Evolutionary conservation across 2,329 filamentous ascomycete genomes (phyloP).

Genomic region (Calonectria fujianensis): DNA sequence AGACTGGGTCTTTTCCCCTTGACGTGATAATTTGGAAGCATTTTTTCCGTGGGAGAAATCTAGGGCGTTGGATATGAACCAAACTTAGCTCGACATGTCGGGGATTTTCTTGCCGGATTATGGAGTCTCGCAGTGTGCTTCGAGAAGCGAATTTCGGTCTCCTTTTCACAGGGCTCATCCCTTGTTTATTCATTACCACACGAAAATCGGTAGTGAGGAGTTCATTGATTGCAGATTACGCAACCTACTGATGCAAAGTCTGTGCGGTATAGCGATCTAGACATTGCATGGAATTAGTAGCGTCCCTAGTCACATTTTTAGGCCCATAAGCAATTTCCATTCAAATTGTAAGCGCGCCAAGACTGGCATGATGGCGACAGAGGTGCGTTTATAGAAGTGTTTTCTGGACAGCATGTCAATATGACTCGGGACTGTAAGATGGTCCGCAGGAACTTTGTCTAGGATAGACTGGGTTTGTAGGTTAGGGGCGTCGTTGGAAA

Average conservation of each 20-base stretch:
- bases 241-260: neutral
- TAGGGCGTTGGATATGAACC: slow-evolving; percentile 7
- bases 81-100: neutral
- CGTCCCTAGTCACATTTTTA: too few relatives aligned
- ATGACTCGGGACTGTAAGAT: neutral
- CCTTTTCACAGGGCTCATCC: neutral
- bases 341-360: neutral
- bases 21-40: neutral
- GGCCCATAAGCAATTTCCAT: neutral
- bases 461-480: neutral
- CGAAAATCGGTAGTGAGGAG: neutral
- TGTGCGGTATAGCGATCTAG: neutral
- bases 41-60: neutral
- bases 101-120: neutral
- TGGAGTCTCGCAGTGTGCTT: neutral
- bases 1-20: neutral
- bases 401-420: neutral
- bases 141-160: neutral
- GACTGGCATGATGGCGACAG: neutral
- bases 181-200: neutral
- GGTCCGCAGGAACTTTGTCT: neutral
- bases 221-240: neutral
- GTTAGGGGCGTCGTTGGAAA: neutral
- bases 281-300: neutral
- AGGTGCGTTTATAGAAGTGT: neutral